Percentiles rank a stretch among this genome's conserved stretches.
Evolutionary conservation across 2,329 filamentous ascomycete species (phyloP).

Genomic region (Penicillium sp.): DNA sequence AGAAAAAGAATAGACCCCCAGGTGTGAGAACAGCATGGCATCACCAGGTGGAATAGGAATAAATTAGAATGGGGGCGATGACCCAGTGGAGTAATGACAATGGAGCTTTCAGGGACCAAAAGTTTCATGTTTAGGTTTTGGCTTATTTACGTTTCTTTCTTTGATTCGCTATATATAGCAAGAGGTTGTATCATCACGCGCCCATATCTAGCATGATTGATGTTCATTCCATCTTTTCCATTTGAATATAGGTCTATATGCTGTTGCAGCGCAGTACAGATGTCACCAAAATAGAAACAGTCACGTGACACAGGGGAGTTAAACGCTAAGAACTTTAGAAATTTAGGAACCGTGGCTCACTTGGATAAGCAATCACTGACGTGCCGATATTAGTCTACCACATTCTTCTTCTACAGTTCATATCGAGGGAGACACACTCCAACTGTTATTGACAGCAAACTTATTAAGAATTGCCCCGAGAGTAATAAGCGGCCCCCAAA

Average conservation of each 20-base stretch:
- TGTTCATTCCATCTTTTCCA: background rate
- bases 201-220: background rate
- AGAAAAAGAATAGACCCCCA: background rate
- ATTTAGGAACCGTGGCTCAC: background rate
- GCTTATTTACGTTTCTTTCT: conserved; percentile 8
- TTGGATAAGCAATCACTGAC: too few relatives aligned
- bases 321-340: background rate
- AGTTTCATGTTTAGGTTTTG: conserved; percentile 2
- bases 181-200: background rate
- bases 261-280: background rate
- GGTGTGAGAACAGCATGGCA: background rate
- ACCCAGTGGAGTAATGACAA: conserved; percentile 20
- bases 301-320: background rate
- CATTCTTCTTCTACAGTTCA: background rate
- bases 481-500: background rate
- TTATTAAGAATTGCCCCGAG: background rate
- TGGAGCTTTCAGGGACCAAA: conserved; percentile 9
- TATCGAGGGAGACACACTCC: background rate
- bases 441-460: background rate
- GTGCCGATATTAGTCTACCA: background rate
- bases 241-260: background rate
- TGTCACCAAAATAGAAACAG: background rate
- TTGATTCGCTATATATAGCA: conserved; percentile 1
- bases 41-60: conserved; percentile 3
- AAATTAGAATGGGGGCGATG: conserved; percentile 25